Conservation (phyloP, 345 rosid species). For the Citrus reticulata region DNA sequence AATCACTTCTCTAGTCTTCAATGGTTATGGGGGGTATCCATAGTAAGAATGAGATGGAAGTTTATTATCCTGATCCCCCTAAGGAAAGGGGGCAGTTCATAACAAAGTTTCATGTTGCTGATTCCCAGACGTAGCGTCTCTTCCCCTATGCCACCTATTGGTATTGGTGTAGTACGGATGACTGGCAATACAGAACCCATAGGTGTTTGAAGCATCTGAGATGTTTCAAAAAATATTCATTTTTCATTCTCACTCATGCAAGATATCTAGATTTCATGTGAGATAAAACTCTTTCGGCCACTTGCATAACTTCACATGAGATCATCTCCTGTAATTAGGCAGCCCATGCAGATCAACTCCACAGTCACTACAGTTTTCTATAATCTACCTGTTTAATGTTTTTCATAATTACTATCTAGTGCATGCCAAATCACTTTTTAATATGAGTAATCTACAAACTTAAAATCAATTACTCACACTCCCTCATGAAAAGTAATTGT, state of each 20-base stretch:
- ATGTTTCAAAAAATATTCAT: neutral
- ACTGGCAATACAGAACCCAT: too few species aligned
- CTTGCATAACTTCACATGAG: neutral
- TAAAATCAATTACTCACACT: neutral
- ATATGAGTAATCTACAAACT: neutral
- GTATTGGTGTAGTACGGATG: too few species aligned
- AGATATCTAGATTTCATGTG: neutral
- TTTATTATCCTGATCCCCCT: too few species aligned
- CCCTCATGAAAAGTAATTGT: neutral
- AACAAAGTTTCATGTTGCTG: too few species aligned
- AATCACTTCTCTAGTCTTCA: too few species aligned
- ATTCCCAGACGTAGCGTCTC: too few species aligned
- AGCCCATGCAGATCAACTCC: neutral
- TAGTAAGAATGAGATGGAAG: too few species aligned
- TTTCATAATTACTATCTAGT: neutral
- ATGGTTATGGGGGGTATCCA: too few species aligned
- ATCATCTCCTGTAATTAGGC: neutral
- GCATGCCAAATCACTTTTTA: neutral
- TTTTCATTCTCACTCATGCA: neutral
- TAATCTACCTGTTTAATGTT: neutral
- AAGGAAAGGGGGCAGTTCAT: too few species aligned
- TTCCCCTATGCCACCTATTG: too few species aligned
- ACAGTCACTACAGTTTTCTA: neutral
- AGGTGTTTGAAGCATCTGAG: too few species aligned
- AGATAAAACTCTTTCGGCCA: neutral